A percentile compares a stretch with the other conserved stretches of the same genome.
These are phyloP conservation scores for Adenanthera pavonina DNA, from an alignment of 306 rosid species.

Conservation along the genomic window DNA sequence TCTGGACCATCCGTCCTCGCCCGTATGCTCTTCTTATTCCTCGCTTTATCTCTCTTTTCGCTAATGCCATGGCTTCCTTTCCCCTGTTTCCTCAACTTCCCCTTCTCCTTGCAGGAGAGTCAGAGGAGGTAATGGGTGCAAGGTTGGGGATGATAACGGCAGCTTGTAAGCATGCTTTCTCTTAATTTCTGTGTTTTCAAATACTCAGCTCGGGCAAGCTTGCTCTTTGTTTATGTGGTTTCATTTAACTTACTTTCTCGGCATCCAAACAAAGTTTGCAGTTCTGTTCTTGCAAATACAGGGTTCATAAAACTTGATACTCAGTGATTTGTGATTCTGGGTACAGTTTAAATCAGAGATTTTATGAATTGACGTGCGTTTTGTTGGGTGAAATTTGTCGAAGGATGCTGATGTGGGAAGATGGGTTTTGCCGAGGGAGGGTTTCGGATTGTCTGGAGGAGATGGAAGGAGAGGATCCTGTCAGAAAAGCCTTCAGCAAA, in stretches of 20 bases:
- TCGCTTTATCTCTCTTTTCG: constrained; percentile 9
- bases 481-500: constrained; percentile 95
- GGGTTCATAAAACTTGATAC: background rate
- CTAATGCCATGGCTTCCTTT: constrained; percentile 32
- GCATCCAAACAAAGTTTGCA: background rate
- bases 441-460: constrained; percentile 78
- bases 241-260: background rate
- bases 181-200: background rate
- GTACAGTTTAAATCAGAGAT: background rate
- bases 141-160: constrained; percentile 98
- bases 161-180: constrained; percentile 68
- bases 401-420: constrained; percentile 99
- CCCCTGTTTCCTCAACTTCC: constrained; percentile 39
- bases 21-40: constrained; percentile 66
- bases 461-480: constrained; percentile 91
- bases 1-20: constrained; percentile 99
- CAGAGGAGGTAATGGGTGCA: constrained; percentile 99
- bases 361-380: background rate
- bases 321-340: constrained; percentile 23
- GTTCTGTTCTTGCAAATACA: background rate
- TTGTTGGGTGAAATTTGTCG: constrained; percentile 23
- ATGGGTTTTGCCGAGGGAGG: constrained; percentile 94
- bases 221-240: background rate
- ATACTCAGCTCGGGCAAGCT: background rate
- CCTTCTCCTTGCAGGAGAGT: constrained; percentile 68